These are phyloP conservation scores for Nothophoma quercina DNA, from an alignment of 2,329 filamentous ascomycete genomes.

Conservation along the genomic window DNA sequence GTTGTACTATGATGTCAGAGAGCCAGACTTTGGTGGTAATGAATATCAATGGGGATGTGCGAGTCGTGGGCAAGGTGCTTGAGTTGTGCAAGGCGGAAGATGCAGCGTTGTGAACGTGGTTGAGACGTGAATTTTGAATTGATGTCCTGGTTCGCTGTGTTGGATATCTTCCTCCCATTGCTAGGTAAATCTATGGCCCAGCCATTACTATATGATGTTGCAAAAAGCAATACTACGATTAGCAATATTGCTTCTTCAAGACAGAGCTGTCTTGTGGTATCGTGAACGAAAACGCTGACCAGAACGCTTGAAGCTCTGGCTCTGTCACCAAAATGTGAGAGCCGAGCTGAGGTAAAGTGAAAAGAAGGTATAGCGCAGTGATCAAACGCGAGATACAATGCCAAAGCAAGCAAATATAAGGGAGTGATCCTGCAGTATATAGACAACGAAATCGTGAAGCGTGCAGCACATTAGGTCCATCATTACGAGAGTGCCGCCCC, in stretches of 20 bases:
- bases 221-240: constrained; percentile 10
- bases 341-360: constrained; percentile 4
- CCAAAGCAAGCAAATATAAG: not conserved
- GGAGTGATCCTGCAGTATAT: not conserved
- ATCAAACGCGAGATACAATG: constrained; percentile 6
- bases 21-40: not conserved
- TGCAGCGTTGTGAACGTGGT: not conserved
- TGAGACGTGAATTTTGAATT: not conserved
- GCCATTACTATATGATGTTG: constrained; percentile 8
- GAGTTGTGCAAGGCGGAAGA: too few species aligned
- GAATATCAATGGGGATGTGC: not conserved
- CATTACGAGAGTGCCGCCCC: constrained; percentile 14
- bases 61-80: too few species aligned
- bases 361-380: constrained; percentile 14
- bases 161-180: constrained; percentile 10
- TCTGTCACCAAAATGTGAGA: constrained; percentile 16
- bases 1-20: constrained; percentile 11
- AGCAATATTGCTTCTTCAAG: constrained; percentile 13
- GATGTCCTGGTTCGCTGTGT: not conserved
- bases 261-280: constrained; percentile 15
- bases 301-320: constrained; percentile 20
- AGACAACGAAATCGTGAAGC: constrained; percentile 5
- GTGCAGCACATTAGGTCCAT: constrained; percentile 6
- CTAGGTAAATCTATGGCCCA: constrained; percentile 16
- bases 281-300: constrained; percentile 16